Conservation (phyloP, 1,284 basidiomycete species). For the Ceratobasidium sp. region DNA sequence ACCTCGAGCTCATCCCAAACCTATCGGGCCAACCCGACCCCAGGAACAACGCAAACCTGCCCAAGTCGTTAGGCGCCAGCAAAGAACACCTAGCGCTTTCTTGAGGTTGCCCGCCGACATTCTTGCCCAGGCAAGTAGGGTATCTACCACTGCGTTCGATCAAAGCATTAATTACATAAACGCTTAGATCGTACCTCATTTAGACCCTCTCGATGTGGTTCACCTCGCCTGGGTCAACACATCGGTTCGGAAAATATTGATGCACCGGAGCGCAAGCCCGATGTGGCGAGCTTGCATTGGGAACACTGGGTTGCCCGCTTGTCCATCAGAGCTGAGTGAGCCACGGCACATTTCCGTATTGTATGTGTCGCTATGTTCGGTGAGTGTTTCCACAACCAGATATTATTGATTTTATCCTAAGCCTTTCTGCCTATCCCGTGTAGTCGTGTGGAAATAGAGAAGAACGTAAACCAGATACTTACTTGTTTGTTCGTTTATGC, state of each 20-base stretch:
- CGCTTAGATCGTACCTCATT: not conserved
- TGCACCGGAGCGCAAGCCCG: not conserved
- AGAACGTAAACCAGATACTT: not conserved
- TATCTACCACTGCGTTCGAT: not conserved
- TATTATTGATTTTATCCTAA: not conserved
- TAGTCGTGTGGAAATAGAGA: not conserved
- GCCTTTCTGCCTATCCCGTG: not conserved
- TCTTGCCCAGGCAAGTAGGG: not conserved
- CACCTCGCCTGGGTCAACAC: conserved; percentile 15
- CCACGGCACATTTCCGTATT: conserved; percentile 12
- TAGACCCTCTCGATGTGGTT: conserved; percentile 14
- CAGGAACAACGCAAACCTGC: not conserved
- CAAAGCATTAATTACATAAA: not conserved
- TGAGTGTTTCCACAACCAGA: not conserved
- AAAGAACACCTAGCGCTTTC: not conserved
- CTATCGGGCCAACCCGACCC: too few species aligned
- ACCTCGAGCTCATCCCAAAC: too few species aligned
- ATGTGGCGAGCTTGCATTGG: conserved; percentile 15
- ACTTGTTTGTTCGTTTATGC: not conserved
- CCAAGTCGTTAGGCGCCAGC: not conserved
- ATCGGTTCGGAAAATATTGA: not conserved
- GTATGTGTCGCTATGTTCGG: conserved; percentile 12
- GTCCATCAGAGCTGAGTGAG: conserved; percentile 2
- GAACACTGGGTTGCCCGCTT: conserved; percentile 15
- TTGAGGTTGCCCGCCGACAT: not conserved